Conservation (phyloP, 352 stramenopile species). For the Elongisporangium prolatum region DNA sequence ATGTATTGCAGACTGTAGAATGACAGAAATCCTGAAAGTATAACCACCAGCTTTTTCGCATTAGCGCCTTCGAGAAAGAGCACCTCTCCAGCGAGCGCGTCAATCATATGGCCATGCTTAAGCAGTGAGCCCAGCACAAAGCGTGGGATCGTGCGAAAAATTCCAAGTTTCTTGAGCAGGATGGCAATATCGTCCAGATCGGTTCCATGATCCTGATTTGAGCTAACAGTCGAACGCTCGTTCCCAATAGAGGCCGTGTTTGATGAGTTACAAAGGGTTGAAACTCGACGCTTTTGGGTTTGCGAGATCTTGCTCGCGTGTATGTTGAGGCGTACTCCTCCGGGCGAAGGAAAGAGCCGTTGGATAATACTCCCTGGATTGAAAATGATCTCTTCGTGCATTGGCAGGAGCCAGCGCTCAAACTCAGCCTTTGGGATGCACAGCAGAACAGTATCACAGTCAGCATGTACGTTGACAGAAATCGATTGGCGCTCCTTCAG, state of each 20-base stretch:
- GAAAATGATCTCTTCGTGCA: slow-evolving; percentile 25
- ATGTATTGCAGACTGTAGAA: slow-evolving; percentile 67
- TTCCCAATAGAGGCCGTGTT: background rate
- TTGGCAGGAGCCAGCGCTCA: slow-evolving; percentile 38
- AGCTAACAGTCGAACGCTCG: background rate
- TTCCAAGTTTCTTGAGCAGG: slow-evolving; percentile 36
- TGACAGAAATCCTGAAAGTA: slow-evolving; percentile 48
- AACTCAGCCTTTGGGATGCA: slow-evolving; percentile 26
- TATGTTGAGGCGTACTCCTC: background rate
- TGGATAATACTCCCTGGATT: slow-evolving; percentile 36
- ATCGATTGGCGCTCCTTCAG: slow-evolving; percentile 8
- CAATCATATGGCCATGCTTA: slow-evolving; percentile 18
- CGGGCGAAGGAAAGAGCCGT: slow-evolving; percentile 9
- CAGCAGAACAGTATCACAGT: slow-evolving; percentile 32
- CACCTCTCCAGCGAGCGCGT: slow-evolving; percentile 41
- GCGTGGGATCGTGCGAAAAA: slow-evolving; percentile 27
- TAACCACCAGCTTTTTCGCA: slow-evolving; percentile 25
- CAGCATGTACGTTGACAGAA: slow-evolving; percentile 16
- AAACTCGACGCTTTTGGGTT: slow-evolving; percentile 5
- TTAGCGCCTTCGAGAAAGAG: slow-evolving; percentile 44
- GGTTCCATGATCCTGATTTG: background rate
- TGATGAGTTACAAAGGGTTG: slow-evolving; percentile 11
- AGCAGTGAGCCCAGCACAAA: slow-evolving; percentile 43
- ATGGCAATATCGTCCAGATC: slow-evolving; percentile 21
- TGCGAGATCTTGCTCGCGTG: slow-evolving; percentile 1